Percentiles rank a stretch among this genome's conserved stretches.
These are phyloP conservation scores for Colletotrichum siamense DNA, from an alignment of 2,329 filamentous ascomycete genomes.

Conservation along the genomic window DNA sequence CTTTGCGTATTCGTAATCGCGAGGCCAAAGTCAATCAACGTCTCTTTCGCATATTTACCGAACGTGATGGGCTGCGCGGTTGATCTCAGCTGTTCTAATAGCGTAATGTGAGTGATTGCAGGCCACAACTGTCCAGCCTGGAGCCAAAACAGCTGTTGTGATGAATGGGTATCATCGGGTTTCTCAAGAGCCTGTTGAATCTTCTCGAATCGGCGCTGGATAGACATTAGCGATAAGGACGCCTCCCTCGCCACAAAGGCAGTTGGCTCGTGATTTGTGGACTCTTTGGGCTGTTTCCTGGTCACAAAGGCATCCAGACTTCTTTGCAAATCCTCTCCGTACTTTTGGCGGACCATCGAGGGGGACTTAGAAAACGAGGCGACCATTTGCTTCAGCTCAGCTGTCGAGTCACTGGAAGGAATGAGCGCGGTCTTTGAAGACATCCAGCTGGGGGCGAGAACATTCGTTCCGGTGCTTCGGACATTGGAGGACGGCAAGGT, in stretches of 20 bases:
- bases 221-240: neutral
- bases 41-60: slow-evolving; percentile 39
- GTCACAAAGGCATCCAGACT: slow-evolving; percentile 32
- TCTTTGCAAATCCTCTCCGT: slow-evolving; percentile 34
- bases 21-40: slow-evolving; percentile 48
- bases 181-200: neutral
- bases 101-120: slow-evolving; percentile 40
- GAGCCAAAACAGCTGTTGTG: slow-evolving; percentile 44
- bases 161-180: neutral
- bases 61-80: slow-evolving; percentile 29
- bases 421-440: neutral
- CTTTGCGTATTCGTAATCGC: slow-evolving; percentile 50
- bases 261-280: neutral
- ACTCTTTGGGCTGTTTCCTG: neutral
- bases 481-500: neutral
- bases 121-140: slow-evolving; percentile 49
- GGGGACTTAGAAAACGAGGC: slow-evolving; percentile 28
- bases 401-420: neutral
- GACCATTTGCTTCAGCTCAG: slow-evolving; percentile 35
- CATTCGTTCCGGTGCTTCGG: slow-evolving; percentile 7
- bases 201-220: neutral
- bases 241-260: neutral
- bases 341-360: slow-evolving; percentile 39
- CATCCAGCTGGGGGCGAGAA: slow-evolving; percentile 18
- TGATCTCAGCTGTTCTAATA: slow-evolving; percentile 54